phyloP scores from a whole-genome alignment of 129 eudicot genomes.

The Logfia minima region DNA sequence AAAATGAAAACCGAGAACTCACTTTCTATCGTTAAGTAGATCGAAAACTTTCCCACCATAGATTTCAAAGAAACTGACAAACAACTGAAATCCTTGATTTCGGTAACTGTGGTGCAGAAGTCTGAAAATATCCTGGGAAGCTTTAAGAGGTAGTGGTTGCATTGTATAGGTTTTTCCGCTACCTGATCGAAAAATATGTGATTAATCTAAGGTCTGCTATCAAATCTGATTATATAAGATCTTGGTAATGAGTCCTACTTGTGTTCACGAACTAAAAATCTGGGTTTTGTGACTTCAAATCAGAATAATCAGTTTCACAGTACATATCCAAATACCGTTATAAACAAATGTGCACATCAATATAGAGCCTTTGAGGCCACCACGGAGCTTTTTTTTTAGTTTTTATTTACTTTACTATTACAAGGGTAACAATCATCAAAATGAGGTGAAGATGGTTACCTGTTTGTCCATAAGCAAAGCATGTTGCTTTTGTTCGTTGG shows the following conservation, averaged over 20 bases:
- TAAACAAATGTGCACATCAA: neutral
- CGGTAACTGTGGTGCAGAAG: conserved; percentile 51
- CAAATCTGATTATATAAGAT: conserved; percentile 7
- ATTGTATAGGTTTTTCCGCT: conserved; percentile 84
- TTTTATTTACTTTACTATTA: neutral
- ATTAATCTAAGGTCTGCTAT: neutral
- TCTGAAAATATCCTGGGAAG: conserved; percentile 58
- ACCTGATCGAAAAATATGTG: conserved; percentile 37
- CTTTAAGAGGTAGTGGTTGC: conserved; percentile 83
- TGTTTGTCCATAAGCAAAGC: conserved; percentile 89
- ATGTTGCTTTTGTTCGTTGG: conserved; percentile 81
- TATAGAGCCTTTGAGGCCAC: neutral
- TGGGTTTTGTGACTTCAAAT: neutral
- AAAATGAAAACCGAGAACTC: conserved; percentile 15
- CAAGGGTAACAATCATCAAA: neutral
- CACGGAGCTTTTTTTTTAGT: neutral
- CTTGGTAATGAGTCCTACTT: neutral
- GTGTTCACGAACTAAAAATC: neutral
- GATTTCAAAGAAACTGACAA: conserved; percentile 73
- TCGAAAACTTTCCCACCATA: conserved; percentile 82
- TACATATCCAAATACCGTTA: neutral
- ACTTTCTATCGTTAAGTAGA: conserved; percentile 69
- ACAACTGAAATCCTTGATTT: conserved; percentile 65
- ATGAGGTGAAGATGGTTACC: conserved; percentile 27
- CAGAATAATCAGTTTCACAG: neutral